These are phyloP conservation scores for Magnusiomyces paraingens DNA, from an alignment of 1,139 yeast species.

Conservation along the genomic window DNA sequence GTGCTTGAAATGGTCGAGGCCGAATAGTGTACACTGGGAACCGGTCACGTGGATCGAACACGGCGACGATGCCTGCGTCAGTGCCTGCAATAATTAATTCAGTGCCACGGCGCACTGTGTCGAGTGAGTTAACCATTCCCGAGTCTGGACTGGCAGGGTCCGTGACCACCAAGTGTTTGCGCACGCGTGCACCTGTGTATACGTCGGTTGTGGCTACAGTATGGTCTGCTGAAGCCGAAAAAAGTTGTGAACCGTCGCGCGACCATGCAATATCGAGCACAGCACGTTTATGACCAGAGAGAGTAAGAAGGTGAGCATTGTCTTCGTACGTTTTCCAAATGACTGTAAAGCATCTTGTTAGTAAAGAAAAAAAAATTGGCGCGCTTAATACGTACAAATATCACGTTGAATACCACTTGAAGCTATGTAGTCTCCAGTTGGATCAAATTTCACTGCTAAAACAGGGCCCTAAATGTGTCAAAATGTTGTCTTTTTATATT, in stretches of 20 bases:
- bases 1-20: neutral
- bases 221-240: conserved; percentile 44
- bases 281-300: conserved; percentile 47
- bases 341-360: conserved; percentile 14
- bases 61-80: conserved; percentile 54
- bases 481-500: neutral
- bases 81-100: conserved; percentile 47
- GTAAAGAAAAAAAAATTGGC: neutral
- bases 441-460: conserved; percentile 29
- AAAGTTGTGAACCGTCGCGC: conserved; percentile 36
- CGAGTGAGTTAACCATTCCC: conserved; percentile 52
- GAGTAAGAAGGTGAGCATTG: conserved; percentile 38
- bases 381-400: conserved; percentile 20
- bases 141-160: conserved; percentile 18
- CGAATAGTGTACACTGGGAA: conserved; percentile 28
- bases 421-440: conserved; percentile 30
- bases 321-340: conserved; percentile 41
- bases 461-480: conserved; percentile 18
- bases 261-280: conserved; percentile 45
- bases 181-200: conserved; percentile 46
- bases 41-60: conserved; percentile 62
- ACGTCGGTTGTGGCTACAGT: conserved; percentile 51
- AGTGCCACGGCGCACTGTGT: conserved; percentile 30
- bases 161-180: conserved; percentile 38
- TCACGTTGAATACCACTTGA: conserved; percentile 31